A percentile compares a stretch with the other conserved stretches of the same genome.
phyloP scores from a whole-genome alignment of 208 protist genomes.

The Acanthamoeba lenticulata region DNA sequence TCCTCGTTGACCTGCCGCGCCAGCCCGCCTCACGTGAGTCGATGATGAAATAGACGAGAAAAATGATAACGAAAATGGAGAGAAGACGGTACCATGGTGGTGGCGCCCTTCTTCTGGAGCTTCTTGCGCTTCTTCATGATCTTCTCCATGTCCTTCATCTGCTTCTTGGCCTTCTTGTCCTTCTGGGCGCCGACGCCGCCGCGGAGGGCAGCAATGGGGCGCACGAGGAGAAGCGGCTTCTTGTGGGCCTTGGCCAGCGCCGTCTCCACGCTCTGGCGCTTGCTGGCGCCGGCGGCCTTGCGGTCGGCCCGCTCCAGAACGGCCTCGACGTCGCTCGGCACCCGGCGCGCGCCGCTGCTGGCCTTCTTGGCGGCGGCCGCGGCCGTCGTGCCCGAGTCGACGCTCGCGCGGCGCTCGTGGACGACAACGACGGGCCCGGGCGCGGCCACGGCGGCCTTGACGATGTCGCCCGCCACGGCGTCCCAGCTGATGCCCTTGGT shows the following conservation, averaged over 20 bases:
- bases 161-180: conserved; percentile 35
- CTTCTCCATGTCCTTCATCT: conserved; percentile 41
- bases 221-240: neutral
- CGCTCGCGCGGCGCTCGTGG: neutral
- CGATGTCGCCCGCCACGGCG: neutral
- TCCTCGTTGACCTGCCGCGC: conserved; percentile 8
- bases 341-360: neutral
- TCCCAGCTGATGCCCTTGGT: conserved; percentile 28
- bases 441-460: neutral
- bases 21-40: neutral
- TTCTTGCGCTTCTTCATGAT: conserved; percentile 46
- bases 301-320: neutral
- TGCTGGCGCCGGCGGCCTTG: neutral
- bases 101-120: neutral
- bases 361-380: neutral
- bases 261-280: neutral
- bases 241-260: neutral
- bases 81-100: neutral
- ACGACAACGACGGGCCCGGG: neutral
- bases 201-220: neutral
- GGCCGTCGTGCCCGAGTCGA: neutral
- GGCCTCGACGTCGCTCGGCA: neutral
- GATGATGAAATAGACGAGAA: neutral
- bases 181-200: neutral
- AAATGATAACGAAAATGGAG: neutral